Evolutionary conservation across 495 filamentous ascomycete species (phyloP), one percentile per base, ranked within the genome.

Genomic region (Penicillium longicatenatum): DNA sequence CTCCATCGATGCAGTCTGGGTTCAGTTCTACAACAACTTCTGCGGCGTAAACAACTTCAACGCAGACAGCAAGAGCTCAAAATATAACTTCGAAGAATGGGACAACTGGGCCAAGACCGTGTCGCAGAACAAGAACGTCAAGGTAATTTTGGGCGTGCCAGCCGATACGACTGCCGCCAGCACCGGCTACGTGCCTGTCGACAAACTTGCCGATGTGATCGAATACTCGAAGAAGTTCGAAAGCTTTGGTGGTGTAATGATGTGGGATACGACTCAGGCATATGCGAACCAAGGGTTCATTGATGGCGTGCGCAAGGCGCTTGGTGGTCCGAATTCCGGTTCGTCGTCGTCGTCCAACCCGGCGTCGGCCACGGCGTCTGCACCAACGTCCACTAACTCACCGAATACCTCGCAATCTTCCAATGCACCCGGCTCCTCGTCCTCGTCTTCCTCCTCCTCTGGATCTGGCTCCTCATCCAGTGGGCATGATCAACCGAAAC

Each of bases 21-120:
- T 89, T 17, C 87, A 90, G 69, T 90, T 90, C 78, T 91, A 89
- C 76, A 87, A 90, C 80, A 88, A 88, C 75, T 84, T 74, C 62
- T 90, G 88, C 69, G 87, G 88, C 16, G 66, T 85, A 4, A 70
- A 76, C 49, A 75, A 75, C 19, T 91, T 78, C 70, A 53, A 68
- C 11, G n/a, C 71, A 1, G 75, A 82, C 4, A 53, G 65, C 10
- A 78, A 69, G 6, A 82, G 82, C 66, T 79, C 70, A 54, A 82
- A 83, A 59, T 90, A 86, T 74, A 89, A 90, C 72, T 86, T 89
- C 67, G 76, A 72, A 14, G 79, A 77, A 52, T 91, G 89, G 89
- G 87, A 91, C 58, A 75, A 76, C 60, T 92, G 88, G 86, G 86
- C 89, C 7, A 80, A 84, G 62, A 82, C 70, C 1, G 73, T 73